Conservation (phyloP, 2,329 filamentous ascomycete genomes). For the Colletotrichum sansevieriae region DNA sequence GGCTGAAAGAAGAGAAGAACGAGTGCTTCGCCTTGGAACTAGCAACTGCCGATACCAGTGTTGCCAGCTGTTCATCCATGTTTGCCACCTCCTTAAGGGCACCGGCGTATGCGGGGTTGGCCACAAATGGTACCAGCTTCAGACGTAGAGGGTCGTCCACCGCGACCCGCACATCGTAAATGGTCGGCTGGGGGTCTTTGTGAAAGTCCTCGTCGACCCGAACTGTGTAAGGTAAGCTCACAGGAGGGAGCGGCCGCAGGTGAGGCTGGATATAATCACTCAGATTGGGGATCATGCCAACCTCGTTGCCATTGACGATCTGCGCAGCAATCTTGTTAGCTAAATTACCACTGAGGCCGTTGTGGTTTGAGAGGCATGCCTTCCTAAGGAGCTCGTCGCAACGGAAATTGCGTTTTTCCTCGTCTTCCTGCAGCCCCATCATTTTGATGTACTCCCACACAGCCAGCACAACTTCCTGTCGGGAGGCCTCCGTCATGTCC, state of each 20-base stretch:
- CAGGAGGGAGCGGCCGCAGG: constrained; percentile 82
- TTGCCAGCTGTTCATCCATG: constrained; percentile 88
- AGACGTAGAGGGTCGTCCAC: constrained; percentile 85
- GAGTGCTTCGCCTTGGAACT: constrained; percentile 91
- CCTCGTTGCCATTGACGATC: constrained; percentile 80
- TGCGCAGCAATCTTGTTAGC: constrained; percentile 50
- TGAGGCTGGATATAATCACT: constrained; percentile 84
- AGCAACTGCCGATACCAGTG: constrained; percentile 84
- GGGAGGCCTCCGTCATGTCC: constrained; percentile 88
- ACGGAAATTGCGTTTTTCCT: constrained; percentile 92
- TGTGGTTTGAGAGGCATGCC: constrained; percentile 62
- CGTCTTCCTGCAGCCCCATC: constrained; percentile 89
- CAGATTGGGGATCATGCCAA: constrained; percentile 87
- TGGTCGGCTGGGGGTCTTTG: constrained; percentile 78
- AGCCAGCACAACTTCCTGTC: constrained; percentile 88
- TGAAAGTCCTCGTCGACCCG: constrained; percentile 90
- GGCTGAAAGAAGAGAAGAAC: constrained; percentile 83
- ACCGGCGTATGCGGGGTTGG: constrained; percentile 76
- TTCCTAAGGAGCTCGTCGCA: constrained; percentile 87
- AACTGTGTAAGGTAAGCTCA: constrained; percentile 91
- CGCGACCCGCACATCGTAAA: constrained; percentile 90
- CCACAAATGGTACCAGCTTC: constrained; percentile 74
- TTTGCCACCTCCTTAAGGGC: constrained; percentile 81
- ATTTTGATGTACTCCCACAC: constrained; percentile 96
- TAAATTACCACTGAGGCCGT: not conserved